Evolutionary conservation across 306 rosid species (phyloP), one percentile per base, ranked within the genome.

Genomic region (Cicer yamashitae): DNA sequence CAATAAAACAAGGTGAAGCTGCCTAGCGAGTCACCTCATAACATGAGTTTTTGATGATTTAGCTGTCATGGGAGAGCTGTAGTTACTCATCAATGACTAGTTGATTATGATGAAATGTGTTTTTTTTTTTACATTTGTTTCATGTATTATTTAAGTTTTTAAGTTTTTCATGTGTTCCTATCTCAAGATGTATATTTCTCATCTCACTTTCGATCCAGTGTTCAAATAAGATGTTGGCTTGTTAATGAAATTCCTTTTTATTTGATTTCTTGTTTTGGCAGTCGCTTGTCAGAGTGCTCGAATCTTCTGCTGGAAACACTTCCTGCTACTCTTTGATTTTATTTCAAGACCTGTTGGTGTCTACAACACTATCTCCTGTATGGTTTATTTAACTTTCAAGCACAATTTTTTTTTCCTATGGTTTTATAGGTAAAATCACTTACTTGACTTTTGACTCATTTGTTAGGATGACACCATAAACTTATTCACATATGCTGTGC

Each of bases 311-410:
- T 34, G 98, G 91, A 83, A 96, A 80, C 83, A 57, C 86, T 44
- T 78, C 91, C n/a, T 96, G 97, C 84, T 71, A 88, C 88, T 89
- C 98, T 50, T 69, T 96, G 84, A 77, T 96, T 82, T 87, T 96
- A 77, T 96, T 85, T 85, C 98, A 96, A 82, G 98, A 96, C 82
- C 84, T 96, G 73, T 86, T 96, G 85, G 99, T 96, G 87, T 92
- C 99, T 48, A 90, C 99, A 11, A 90, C 96, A 8, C 91, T 96
- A 79, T 86, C 98, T 78, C 92, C 98, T 48, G 99, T 94, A 94
- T 80, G 98, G 75, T 84, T 89, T 70, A 60, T 84, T 89, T 70
- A 60, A 74, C 80, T 76, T 77, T 83, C 56, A 53, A 74, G 44
- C 48, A 72, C 69, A 59, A n/a, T 70, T 66, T 79, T 57, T 48